These are phyloP conservation scores for Leccinum uliginosum DNA, from an alignment of 768 basidiomycete genomes.

Conservation along the genomic window DNA sequence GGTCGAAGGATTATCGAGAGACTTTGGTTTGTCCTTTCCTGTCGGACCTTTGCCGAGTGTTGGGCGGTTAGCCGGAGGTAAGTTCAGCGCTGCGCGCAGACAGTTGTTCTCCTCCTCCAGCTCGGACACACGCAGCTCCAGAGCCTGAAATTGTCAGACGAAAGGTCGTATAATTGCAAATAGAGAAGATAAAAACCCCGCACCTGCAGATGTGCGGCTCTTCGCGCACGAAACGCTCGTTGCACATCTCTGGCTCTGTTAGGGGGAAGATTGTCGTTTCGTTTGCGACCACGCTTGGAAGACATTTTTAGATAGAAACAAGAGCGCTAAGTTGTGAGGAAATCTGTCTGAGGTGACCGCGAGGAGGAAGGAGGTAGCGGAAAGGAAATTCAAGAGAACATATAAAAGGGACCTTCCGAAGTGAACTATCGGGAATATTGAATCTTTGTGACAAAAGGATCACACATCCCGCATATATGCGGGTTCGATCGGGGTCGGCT, in stretches of 20 bases:
- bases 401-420: conserved; percentile 36
- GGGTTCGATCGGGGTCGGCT: conserved; percentile 37
- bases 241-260: conserved; percentile 83
- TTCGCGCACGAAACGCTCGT: conserved; percentile 81
- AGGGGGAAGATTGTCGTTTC: conserved; percentile 60
- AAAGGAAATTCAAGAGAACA: conserved; percentile 35
- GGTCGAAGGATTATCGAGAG: conserved; percentile 32
- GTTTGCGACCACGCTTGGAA: conserved; percentile 82
- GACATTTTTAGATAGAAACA: conserved; percentile 48
- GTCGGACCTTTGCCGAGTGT: conserved; percentile 82
- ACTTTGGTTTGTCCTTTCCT: conserved; percentile 76
- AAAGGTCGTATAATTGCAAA: conserved; percentile 38
- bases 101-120: conserved; percentile 80
- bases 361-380: conserved; percentile 29
- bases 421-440: conserved; percentile 27
- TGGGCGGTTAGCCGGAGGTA: conserved; percentile 70
- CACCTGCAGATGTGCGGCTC: conserved; percentile 84
- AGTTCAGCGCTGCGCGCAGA: conserved; percentile 65
- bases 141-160: conserved; percentile 46
- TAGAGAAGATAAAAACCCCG: conserved; percentile 32
- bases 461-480: conserved; percentile 30
- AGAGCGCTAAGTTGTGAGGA: conserved; percentile 7
- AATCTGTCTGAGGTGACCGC: conserved; percentile 26
- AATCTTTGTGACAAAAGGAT: conserved; percentile 33
- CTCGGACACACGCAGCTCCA: conserved; percentile 77